phyloP scores from a whole-genome alignment of 1,139 yeast species.

The Candida frijolesensis region DNA sequence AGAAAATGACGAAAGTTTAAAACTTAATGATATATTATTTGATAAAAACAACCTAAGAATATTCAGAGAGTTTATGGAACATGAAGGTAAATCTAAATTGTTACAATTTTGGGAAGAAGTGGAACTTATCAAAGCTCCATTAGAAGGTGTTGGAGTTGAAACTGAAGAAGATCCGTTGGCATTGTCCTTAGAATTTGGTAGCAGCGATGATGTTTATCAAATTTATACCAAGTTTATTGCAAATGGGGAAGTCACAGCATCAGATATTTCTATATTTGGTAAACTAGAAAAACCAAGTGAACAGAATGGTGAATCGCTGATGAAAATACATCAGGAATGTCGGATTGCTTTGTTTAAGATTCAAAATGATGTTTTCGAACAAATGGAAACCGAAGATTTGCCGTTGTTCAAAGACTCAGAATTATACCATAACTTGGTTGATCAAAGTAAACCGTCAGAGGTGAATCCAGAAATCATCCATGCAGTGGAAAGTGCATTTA shows the following conservation, averaged over 20 bases:
- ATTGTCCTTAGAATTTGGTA: constrained; percentile 41
- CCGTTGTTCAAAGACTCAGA: constrained; percentile 53
- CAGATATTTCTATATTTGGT: constrained; percentile 23
- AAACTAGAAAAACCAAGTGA: constrained; percentile 13
- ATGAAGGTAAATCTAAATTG: constrained; percentile 40
- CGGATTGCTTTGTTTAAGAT: constrained; percentile 57
- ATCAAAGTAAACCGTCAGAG: constrained; percentile 12
- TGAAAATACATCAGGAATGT: constrained; percentile 44
- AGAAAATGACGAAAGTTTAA: background rate
- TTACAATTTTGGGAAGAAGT: constrained; percentile 70
- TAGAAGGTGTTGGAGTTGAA: constrained; percentile 50
- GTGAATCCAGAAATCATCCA: constrained; percentile 50
- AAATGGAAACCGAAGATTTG: constrained; percentile 53
- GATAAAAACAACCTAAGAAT: constrained; percentile 26
- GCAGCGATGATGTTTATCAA: constrained; percentile 47
- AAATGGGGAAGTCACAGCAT: constrained; percentile 23
- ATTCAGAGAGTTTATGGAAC: constrained; percentile 61
- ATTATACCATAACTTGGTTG: constrained; percentile 11
- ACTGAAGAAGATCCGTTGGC: constrained; percentile 26
- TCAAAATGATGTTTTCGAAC: constrained; percentile 53
- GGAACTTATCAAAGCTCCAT: constrained; percentile 70
- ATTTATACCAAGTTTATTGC: constrained; percentile 49
- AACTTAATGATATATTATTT: constrained; percentile 9
- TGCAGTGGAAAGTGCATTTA: constrained; percentile 74
- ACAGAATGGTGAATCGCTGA: constrained; percentile 2